Conservation (phyloP, 179 eudicot genomes). For the Drosera spatulata region DNA sequence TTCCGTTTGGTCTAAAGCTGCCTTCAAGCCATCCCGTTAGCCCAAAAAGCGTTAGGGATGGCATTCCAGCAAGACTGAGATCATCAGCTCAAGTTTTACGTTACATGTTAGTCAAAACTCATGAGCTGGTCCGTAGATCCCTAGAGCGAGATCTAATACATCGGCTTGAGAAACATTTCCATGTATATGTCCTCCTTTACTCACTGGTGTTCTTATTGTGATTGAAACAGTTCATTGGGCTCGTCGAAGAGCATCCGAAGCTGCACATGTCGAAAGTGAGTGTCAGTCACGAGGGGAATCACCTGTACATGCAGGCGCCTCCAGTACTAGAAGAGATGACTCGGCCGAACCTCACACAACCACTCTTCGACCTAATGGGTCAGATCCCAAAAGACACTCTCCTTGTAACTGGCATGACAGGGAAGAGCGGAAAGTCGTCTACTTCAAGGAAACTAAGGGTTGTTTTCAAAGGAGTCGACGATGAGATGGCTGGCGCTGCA, state of each 20-base stretch:
- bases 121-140: no score
- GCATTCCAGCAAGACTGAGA: no score
- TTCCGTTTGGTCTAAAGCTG: no score
- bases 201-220: neutral
- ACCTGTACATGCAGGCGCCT: slow-evolving; percentile 95
- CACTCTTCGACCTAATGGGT: slow-evolving; percentile 77
- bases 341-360: slow-evolving; percentile 47
- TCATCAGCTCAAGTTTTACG: no score
- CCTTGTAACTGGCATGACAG: slow-evolving; percentile 54
- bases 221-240: slow-evolving; percentile 61
- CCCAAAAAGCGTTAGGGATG: no score
- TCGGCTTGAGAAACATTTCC: no score
- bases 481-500: slow-evolving; percentile 77
- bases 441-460: slow-evolving; percentile 58
- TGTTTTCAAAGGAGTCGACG: slow-evolving; percentile 63
- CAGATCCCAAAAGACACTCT: slow-evolving; percentile 42
- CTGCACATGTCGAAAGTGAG: slow-evolving; percentile 67
- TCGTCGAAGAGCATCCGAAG: slow-evolving; percentile 68
- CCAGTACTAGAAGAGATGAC: slow-evolving; percentile 95
- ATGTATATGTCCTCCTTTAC: no score
- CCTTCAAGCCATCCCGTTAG: no score
- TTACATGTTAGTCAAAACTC: no score
- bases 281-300: slow-evolving; percentile 57
- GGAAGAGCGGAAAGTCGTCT: slow-evolving; percentile 46
- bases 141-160: no score